Evolutionary conservation across 257 asterid species (phyloP).

Genomic region (Gardenia jasminoides): DNA sequence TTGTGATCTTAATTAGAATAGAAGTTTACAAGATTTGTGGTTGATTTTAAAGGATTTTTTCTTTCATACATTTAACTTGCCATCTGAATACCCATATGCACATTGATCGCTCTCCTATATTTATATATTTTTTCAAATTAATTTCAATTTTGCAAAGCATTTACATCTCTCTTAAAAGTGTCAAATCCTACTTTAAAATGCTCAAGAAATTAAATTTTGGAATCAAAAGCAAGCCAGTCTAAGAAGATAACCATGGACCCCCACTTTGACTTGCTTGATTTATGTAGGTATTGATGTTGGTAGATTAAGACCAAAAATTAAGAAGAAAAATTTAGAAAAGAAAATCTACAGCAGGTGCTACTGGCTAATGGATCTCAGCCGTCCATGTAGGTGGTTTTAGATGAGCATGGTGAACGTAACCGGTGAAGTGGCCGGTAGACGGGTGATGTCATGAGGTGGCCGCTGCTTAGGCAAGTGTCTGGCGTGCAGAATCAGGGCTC

Average conservation of each 20-base stretch:
- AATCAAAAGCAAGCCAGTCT: background rate
- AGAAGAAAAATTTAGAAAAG: background rate
- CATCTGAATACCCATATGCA: no score
- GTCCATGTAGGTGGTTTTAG: background rate
- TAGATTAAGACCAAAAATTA: background rate
- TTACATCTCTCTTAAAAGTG: no score
- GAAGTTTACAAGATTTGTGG: no score
- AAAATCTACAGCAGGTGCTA: background rate
- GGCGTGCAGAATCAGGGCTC: background rate
- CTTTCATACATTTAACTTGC: no score
- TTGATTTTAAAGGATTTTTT: no score
- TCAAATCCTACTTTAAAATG: no score
- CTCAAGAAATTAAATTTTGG: no score
- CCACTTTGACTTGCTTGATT: constrained; percentile 7
- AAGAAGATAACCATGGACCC: constrained; percentile 4
- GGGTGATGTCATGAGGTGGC: constrained; percentile 6
- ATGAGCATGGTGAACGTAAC: background rate
- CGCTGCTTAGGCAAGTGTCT: constrained; percentile 21
- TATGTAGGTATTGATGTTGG: background rate
- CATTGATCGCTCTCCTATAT: no score
- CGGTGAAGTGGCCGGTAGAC: constrained; percentile 10
- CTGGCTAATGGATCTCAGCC: background rate
- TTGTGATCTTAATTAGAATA: no score
- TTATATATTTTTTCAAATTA: no score
- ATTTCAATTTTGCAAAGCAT: no score